These are phyloP conservation scores for Elongisporangium senticosum DNA, from an alignment of 352 stramenopile genomes.

Conservation along the genomic window DNA sequence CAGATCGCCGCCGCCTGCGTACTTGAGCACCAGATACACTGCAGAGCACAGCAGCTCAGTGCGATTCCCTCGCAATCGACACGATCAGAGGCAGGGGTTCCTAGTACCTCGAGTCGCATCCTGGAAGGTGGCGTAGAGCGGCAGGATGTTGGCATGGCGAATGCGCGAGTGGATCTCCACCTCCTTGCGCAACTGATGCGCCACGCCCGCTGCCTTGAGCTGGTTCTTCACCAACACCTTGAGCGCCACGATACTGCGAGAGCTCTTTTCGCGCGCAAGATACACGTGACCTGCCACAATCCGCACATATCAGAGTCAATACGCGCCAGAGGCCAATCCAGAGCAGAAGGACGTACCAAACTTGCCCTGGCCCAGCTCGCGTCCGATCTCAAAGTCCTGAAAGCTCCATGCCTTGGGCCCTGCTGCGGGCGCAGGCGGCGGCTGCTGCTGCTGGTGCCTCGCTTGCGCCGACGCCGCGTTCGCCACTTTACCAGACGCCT, in stretches of 20 bases:
- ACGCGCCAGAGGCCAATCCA: background rate
- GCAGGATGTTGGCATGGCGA: conserved; percentile 83
- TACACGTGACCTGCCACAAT: conserved; percentile 62
- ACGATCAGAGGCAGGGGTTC: background rate
- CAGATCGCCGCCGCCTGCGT: conserved; percentile 77
- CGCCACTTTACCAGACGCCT: background rate
- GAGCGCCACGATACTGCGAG: conserved; percentile 74
- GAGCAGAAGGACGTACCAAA: conserved; percentile 40
- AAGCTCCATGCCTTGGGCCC: conserved; percentile 67
- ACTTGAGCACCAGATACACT: conserved; percentile 89
- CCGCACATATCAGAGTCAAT: background rate
- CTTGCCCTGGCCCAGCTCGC: conserved; percentile 78
- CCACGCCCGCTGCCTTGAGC: conserved; percentile 52
- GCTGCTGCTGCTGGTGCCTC: conserved; percentile 8
- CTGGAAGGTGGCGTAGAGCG: conserved; percentile 82
- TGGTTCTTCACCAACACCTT: conserved; percentile 90
- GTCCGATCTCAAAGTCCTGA: conserved; percentile 83
- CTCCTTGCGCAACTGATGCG: conserved; percentile 84
- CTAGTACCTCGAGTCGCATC: conserved; percentile 56
- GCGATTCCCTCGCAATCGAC: background rate
- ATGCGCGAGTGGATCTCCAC: conserved; percentile 90
- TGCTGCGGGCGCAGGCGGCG: conserved; percentile 4
- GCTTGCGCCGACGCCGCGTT: conserved; percentile 2
- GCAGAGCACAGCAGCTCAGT: background rate
- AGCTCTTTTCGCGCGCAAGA: conserved; percentile 78